Conservation (phyloP, 768 basidiomycete genomes). For the Albatrellus ellisii region DNA sequence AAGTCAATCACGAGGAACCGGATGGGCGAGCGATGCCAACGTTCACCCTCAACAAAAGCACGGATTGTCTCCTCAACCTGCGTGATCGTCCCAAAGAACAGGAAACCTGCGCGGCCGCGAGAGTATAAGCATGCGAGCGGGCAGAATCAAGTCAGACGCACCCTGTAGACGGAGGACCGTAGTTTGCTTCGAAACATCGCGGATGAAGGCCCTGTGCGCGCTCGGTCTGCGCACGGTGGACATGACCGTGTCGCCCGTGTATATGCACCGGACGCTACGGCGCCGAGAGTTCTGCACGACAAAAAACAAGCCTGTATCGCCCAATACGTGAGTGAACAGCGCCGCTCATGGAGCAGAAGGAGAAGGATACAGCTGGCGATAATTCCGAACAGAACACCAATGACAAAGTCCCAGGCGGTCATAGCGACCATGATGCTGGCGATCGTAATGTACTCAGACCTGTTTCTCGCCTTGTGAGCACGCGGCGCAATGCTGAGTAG, state of each 20-base stretch:
- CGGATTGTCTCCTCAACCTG: slow-evolving; percentile 83
- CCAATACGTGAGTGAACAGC: too few species aligned
- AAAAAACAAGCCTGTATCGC: slow-evolving; percentile 90
- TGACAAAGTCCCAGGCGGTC: slow-evolving; percentile 91
- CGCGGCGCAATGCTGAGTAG: too few species aligned
- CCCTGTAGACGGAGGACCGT: slow-evolving; percentile 82
- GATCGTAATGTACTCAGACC: slow-evolving; percentile 74
- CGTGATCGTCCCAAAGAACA: slow-evolving; percentile 91
- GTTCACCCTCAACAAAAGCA: slow-evolving; percentile 51
- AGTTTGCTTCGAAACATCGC: slow-evolving; percentile 88
- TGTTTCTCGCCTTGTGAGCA: too few species aligned
- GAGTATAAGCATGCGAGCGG: neutral
- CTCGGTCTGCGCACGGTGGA: slow-evolving; percentile 88
- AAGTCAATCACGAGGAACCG: slow-evolving; percentile 88
- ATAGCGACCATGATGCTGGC: slow-evolving; percentile 81
- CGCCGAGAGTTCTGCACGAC: slow-evolving; percentile 90
- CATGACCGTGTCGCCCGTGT: slow-evolving; percentile 72
- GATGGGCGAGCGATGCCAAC: slow-evolving; percentile 65
- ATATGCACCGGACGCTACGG: slow-evolving; percentile 69
- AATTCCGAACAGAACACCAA: slow-evolving; percentile 87
- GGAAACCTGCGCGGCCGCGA: slow-evolving; percentile 38
- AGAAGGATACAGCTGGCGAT: slow-evolving; percentile 60
- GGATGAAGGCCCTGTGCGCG: slow-evolving; percentile 78
- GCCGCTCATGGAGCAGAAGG: neutral
- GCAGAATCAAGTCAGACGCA: slow-evolving; percentile 10